Base-by-base conservation (phyloP, 2,329 filamentous ascomycete species). In the Neophaeococcomyces mojaviensis region DNA sequence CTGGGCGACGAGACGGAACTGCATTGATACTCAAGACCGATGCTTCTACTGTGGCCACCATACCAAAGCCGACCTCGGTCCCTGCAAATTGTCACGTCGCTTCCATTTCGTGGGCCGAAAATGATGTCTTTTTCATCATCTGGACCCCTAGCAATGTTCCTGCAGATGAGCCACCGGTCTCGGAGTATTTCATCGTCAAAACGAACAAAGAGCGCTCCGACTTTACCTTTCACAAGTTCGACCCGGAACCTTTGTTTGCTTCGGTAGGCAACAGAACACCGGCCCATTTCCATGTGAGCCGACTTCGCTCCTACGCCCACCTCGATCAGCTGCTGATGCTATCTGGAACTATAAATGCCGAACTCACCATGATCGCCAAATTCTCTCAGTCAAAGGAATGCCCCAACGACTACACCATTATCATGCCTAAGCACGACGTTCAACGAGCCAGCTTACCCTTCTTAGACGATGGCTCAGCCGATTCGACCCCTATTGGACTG, bases 71-170 rank as follows among this genome's bases (percentile, higher is more conserved):
- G 2, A 81, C 86, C 4, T 74, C 74, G 47, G 58, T 92, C 6
- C 73, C 74, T 51, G 70, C 62, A 55, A 78, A 72, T 55, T 80
- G 78, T 59, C 81, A 87, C 65, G 86, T 94, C 2, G 86, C 88
- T 3, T 84, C 84, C 13, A 74, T 98, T 33, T 76, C 77, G 31
- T 98, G 94, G 92, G 74, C 97, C 16, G 86, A 92, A 59, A 95
- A 92, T 56, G 70, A 94, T 56, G 69, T 90, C 2, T 94, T 96
- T 61, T 72, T 97, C 36, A 74, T 83, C 46, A 78, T 92, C 18
- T 84, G 96, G 64, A 87, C 85, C 1, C 75, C 78, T n/a, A 67
- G 68, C 19, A 58, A 58, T 20, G 19, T 30, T 12, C n/a, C n/a
- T n/a, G 32, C 49, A n/a, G 53, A 49, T 12, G 77, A 81, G 4